Percentiles rank a stretch among this genome's conserved stretches.
Conservation (phyloP, 306 rosid species). For the Urtica urens region DNA sequence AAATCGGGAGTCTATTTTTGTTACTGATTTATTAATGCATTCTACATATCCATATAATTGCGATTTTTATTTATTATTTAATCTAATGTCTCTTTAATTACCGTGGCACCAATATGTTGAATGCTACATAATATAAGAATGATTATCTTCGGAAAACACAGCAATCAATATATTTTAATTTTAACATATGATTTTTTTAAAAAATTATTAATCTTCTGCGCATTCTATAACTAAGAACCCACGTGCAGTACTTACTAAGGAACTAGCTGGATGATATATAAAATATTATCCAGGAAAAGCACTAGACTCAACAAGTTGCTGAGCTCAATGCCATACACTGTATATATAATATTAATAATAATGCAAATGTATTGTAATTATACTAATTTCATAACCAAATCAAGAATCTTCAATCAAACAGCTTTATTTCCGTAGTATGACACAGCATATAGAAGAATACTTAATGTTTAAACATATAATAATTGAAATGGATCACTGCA, state of each 20-base stretch:
- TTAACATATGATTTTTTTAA: no score
- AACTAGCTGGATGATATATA: conserved; percentile 18
- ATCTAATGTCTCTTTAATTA: no score
- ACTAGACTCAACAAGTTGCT: conserved; percentile 7
- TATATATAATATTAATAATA: background rate
- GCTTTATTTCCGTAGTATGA: conserved; percentile 33
- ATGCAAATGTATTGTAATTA: conserved; percentile 5
- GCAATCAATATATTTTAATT: no score
- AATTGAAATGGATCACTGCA: no score
- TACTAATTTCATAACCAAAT: conserved; percentile 19
- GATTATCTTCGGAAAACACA: no score
- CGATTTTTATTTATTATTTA: background rate
- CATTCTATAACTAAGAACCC: conserved; percentile 4
- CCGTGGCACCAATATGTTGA: no score
- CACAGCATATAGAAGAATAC: no score
- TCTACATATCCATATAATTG: background rate
- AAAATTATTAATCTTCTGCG: no score
- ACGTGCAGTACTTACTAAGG: background rate
- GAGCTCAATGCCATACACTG: background rate
- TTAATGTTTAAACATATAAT: no score
- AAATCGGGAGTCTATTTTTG: conserved; percentile 15
- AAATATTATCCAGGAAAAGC: conserved; percentile 18
- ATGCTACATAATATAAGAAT: no score
- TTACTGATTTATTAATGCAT: background rate
- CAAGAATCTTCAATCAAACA: conserved; percentile 23